phyloP scores from a whole-genome alignment of 257 asterid species.

The Solanum raphanifolium region DNA sequence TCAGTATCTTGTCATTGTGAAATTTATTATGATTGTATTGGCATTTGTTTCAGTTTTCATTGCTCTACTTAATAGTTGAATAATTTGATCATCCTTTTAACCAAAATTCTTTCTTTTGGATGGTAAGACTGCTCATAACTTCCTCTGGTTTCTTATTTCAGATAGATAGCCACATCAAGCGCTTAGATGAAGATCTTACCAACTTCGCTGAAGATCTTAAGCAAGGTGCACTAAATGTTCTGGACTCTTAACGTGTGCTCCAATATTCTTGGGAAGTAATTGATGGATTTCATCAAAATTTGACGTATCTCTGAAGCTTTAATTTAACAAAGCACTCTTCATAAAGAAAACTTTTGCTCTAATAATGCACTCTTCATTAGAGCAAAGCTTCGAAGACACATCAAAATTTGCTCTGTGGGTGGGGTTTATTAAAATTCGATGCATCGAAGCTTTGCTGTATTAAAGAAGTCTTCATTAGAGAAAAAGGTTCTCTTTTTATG shows the following conservation, averaged over 20 bases:
- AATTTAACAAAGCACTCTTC: not conserved
- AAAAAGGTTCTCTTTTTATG: not conserved
- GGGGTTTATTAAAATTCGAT: not conserved
- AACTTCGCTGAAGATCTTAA: conserved; percentile 93
- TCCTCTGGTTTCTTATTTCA: conserved; percentile 25
- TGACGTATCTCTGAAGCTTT: not conserved
- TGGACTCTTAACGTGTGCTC: not conserved
- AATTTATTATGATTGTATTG: not conserved
- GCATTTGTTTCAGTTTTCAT: not conserved
- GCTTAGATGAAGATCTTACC: conserved; percentile 90
- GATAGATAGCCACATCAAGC: conserved; percentile 94
- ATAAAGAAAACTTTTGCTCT: not conserved
- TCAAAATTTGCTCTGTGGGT: not conserved
- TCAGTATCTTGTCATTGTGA: not conserved
- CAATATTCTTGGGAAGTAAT: not conserved
- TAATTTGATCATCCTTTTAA: not conserved
- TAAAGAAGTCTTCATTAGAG: not conserved
- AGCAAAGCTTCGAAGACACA: not conserved
- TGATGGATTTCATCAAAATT: not conserved
- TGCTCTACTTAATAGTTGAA: not conserved
- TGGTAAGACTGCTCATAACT: not conserved
- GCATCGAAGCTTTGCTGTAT: not conserved
- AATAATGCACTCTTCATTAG: not conserved
- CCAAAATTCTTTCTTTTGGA: not conserved
- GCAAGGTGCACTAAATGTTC: conserved; percentile 50